A percentile compares a stretch with the other conserved stretches of the same genome.
These are phyloP conservation scores for Epichloe brachyelytri DNA, from an alignment of 2,329 filamentous ascomycete genomes.

Conservation along the genomic window DNA sequence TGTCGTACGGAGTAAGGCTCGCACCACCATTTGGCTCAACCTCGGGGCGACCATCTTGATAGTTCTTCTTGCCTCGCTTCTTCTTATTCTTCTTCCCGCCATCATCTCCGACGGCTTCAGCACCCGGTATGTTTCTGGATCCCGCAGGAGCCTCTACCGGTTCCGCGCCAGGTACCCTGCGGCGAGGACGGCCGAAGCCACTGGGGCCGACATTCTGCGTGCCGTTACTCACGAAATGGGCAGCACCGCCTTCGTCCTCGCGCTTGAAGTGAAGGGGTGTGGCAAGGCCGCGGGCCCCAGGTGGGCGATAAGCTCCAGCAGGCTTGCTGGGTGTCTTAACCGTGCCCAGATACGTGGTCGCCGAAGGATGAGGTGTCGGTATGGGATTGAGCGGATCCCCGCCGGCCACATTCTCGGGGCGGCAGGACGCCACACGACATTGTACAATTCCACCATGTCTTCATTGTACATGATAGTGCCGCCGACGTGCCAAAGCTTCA, in stretches of 20 bases:
- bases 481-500: slow-evolving; percentile 87
- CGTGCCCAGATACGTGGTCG: slow-evolving; percentile 66
- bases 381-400: slow-evolving; percentile 62
- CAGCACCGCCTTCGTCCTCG: slow-evolving; percentile 89
- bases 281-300: slow-evolving; percentile 75
- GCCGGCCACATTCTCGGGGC: slow-evolving; percentile 42
- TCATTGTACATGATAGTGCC: slow-evolving; percentile 88
- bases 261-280: slow-evolving; percentile 95
- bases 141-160: slow-evolving; percentile 52
- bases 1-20: slow-evolving; percentile 31
- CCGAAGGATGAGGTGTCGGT: slow-evolving; percentile 71
- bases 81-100: slow-evolving; percentile 92
- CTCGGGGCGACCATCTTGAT: slow-evolving; percentile 54
- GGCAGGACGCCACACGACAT: slow-evolving; percentile 77
- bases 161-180: slow-evolving; percentile 80
- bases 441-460: slow-evolving; percentile 89
- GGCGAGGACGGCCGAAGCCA: slow-evolving; percentile 65
- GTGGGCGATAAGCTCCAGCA: slow-evolving; percentile 90
- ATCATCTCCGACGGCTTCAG: slow-evolving; percentile 51
- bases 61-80: slow-evolving; percentile 85
- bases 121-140: slow-evolving; percentile 53
- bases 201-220: slow-evolving; percentile 57
- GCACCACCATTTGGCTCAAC: slow-evolving; percentile 32
- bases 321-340: slow-evolving; percentile 94
- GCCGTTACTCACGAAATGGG: slow-evolving; percentile 70